phyloP scores from a whole-genome alignment of 495 filamentous ascomycete genomes.

The Xylaria flabelliformis region DNA sequence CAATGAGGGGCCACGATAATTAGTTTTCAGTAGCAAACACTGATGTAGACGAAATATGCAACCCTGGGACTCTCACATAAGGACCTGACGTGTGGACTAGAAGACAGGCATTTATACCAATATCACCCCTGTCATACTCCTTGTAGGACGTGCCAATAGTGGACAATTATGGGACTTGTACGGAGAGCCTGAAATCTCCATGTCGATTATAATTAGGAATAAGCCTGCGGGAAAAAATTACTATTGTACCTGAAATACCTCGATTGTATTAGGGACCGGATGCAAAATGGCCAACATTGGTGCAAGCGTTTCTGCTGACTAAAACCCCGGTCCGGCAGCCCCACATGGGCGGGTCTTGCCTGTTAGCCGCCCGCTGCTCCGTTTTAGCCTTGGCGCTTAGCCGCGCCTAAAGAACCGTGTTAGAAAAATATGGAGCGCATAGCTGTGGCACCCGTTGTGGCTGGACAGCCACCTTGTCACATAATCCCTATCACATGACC shows the following conservation, averaged over 20 bases:
- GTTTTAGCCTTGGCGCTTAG: too few species aligned
- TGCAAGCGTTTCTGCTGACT: too few species aligned
- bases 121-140: background rate
- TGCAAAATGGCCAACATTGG: background rate
- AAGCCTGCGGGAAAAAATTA: background rate
- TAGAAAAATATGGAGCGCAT: too few species aligned
- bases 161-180: background rate
- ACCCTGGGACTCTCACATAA: background rate
- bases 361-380: too few species aligned
- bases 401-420: too few species aligned
- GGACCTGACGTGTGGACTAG: background rate
- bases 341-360: too few species aligned
- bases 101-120: background rate
- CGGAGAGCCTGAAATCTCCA: background rate
- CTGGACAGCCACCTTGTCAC: too few species aligned
- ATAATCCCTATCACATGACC: too few species aligned
- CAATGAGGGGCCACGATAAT: background rate
- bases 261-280: background rate
- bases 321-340: too few species aligned
- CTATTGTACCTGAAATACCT: background rate
- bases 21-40: background rate
- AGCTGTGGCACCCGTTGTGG: too few species aligned
- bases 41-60: background rate
- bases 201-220: background rate
- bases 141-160: background rate